Percentiles rank a stretch among this genome's conserved stretches.
phyloP scores from a whole-genome alignment of 2,329 filamentous ascomycete species.

The Stemphylium beticola region DNA sequence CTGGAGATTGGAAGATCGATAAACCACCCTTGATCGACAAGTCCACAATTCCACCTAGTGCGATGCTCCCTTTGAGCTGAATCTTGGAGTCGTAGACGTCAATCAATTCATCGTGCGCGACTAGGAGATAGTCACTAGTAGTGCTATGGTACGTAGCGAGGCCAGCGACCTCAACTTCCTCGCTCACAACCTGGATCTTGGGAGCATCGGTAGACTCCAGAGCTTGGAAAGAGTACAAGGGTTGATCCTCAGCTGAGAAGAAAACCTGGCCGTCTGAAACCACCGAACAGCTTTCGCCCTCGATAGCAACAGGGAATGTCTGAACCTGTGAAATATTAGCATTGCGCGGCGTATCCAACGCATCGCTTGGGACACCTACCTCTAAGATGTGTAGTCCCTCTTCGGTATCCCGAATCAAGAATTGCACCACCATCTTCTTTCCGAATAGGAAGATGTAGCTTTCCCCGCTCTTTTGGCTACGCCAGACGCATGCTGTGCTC shows the following conservation, averaged over 20 bases:
- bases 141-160: constrained; percentile 29
- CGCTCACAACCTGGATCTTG: constrained; percentile 18
- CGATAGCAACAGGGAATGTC: constrained; percentile 36
- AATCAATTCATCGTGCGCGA: constrained; percentile 32
- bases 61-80: constrained; percentile 22
- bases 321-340: constrained; percentile 29
- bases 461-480: constrained; percentile 31
- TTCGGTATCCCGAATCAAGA: constrained; percentile 21
- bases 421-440: constrained; percentile 39
- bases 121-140: constrained; percentile 28
- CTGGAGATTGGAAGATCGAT: constrained; percentile 29
- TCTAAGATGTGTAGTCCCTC: constrained; percentile 32
- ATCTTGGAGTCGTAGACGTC: constrained; percentile 31
- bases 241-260: constrained; percentile 36
- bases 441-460: constrained; percentile 40
- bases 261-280: constrained; percentile 28
- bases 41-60: constrained; percentile 29
- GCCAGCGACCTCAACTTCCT: constrained; percentile 29
- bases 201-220: constrained; percentile 28
- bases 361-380: constrained; percentile 3
- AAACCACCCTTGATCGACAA: constrained; percentile 37
- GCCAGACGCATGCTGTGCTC: constrained; percentile 40
- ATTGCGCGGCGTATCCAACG: rapidly evolving
- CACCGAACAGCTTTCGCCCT: constrained; percentile 34
- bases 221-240: constrained; percentile 41